A percentile compares a stretch with the other conserved stretches of the same genome.
Conservation (phyloP, 179 eudicot genomes). For the Beta lomatogona region DNA sequence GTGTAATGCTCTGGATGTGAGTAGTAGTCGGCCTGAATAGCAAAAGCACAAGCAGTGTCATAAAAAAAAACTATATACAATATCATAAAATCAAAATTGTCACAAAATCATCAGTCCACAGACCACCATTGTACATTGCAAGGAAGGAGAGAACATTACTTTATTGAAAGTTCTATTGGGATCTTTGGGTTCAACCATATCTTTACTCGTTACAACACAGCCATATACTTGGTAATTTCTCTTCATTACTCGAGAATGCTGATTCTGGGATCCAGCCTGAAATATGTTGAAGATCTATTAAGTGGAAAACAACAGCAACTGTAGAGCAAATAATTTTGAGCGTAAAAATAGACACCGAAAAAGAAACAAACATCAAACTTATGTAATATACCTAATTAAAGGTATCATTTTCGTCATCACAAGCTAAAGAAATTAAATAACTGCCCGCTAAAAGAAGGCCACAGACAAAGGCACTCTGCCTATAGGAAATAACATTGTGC, state of each 20-base stretch:
- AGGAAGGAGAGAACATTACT: conserved; percentile 39
- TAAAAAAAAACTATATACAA: neutral
- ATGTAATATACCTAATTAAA: neutral
- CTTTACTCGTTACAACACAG: conserved; percentile 80
- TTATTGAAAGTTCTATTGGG: conserved; percentile 57
- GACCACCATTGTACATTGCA: neutral
- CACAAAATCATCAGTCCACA: neutral
- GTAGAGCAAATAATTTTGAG: neutral
- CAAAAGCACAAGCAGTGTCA: neutral
- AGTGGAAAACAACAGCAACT: neutral
- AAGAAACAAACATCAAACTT: neutral
- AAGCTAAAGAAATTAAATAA: neutral
- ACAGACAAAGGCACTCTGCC: neutral
- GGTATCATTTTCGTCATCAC: neutral
- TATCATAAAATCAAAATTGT: neutral
- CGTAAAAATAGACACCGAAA: neutral
- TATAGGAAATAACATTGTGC: neutral
- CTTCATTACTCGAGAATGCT: conserved; percentile 42
- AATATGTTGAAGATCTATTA: neutral
- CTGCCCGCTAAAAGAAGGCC: neutral
- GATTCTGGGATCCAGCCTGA: conserved; percentile 51
- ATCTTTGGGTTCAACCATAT: conserved; percentile 81
- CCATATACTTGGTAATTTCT: conserved; percentile 91
- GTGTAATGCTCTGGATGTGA: conserved; percentile 94
- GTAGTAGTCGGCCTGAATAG: conserved; percentile 82